phyloP scores from a whole-genome alignment of 257 asterid species.

The Orobanche coerulescens region DNA sequence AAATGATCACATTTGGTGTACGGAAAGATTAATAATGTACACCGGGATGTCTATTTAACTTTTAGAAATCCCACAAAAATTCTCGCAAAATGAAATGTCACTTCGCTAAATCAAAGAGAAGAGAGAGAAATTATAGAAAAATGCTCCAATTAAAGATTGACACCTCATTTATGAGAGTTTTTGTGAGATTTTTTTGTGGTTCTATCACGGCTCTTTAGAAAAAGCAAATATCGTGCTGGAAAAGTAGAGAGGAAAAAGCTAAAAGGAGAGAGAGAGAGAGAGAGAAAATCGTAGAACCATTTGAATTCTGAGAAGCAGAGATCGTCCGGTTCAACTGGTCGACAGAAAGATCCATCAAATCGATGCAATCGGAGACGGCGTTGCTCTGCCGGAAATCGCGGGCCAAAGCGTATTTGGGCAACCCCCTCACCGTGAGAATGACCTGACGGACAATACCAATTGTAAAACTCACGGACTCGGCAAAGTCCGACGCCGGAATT shows the following conservation, averaged over 20 bases:
- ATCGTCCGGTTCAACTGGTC: conserved; percentile 46
- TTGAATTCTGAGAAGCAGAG: conserved; percentile 37
- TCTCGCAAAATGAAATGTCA: no score
- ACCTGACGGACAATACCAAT: conserved; percentile 31
- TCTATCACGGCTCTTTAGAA: no score
- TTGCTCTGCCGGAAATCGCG: conserved; percentile 41
- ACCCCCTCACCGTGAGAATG: conserved; percentile 33
- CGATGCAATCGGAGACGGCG: conserved; percentile 57
- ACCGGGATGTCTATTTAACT: no score
- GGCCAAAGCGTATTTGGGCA: conserved; percentile 31
- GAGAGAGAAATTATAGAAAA: no score
- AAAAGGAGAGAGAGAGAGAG: neutral
- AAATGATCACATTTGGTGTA: no score
- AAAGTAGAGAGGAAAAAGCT: neutral
- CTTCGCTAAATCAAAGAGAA: no score
- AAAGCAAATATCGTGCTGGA: neutral
- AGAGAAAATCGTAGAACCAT: conserved; percentile 20
- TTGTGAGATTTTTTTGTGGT: no score
- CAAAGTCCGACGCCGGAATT: conserved; percentile 44
- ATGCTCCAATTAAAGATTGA: no score
- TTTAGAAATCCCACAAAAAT: no score
- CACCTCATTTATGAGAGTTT: no score
- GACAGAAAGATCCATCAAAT: conserved; percentile 52
- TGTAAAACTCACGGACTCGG: conserved; percentile 37
- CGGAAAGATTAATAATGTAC: no score